Percentiles rank a stretch among this genome's conserved stretches.
Evolutionary conservation across 371 early-diverging fungal genomes (phyloP).

Genomic region (Funneliformis caledonium): DNA sequence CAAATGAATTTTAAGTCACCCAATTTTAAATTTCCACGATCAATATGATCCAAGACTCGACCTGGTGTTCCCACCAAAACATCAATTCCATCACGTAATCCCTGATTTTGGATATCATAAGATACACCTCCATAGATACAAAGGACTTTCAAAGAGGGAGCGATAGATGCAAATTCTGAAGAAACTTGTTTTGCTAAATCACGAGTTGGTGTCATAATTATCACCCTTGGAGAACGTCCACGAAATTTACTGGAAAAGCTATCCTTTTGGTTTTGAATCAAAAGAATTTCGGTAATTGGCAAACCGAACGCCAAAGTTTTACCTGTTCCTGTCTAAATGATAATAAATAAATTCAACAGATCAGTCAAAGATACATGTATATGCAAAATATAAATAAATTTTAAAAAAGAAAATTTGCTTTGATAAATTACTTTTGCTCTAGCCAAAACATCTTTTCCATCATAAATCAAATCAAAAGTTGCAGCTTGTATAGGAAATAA

Average conservation of each 20-base stretch:
- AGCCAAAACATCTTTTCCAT: slow-evolving; percentile 91
- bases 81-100: slow-evolving; percentile 88
- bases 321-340: slow-evolving; percentile 86
- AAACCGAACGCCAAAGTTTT: slow-evolving; percentile 92
- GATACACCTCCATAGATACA: slow-evolving; percentile 79
- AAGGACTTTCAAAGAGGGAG: slow-evolving; percentile 58
- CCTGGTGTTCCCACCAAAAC: slow-evolving; percentile 98
- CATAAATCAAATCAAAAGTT: slow-evolving; percentile 79
- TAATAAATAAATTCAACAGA: neutral
- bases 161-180: slow-evolving; percentile 72
- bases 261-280: slow-evolving; percentile 53
- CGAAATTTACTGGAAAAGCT: slow-evolving; percentile 46
- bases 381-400: neutral
- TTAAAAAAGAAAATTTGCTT: neutral
- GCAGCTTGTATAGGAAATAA: slow-evolving; percentile 95
- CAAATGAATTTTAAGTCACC: slow-evolving; percentile 74
- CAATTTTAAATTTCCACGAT: slow-evolving; percentile 81
- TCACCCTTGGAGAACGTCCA: slow-evolving; percentile 81
- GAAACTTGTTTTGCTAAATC: slow-evolving; percentile 95
- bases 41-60: slow-evolving; percentile 93
- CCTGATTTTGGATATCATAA: slow-evolving; percentile 77
- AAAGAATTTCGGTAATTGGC: slow-evolving; percentile 83
- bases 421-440: slow-evolving; percentile 64
- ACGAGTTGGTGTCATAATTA: slow-evolving; percentile 94
- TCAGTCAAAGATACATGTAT: slow-evolving; percentile 42